phyloP scores from a whole-genome alignment of 176 grass and related monocot species.

The Eragrostis curvula region DNA sequence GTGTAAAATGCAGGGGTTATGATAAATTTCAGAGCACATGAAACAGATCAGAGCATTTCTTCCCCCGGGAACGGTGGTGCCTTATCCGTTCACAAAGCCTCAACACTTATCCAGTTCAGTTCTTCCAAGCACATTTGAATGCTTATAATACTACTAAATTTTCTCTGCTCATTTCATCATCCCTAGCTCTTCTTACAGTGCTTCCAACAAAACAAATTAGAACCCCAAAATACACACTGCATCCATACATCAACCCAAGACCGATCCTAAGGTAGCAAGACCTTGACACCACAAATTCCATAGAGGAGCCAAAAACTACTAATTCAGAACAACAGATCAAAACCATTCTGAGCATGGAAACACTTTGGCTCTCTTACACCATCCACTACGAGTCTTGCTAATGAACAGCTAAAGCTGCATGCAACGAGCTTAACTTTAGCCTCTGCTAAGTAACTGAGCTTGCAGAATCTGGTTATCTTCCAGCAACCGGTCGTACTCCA shows the following conservation, averaged over 20 bases:
- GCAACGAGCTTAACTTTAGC: too few species aligned
- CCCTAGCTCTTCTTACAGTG: neutral
- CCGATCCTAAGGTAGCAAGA: neutral
- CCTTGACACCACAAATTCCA: conserved; percentile 20
- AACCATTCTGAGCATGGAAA: conserved; percentile 1
- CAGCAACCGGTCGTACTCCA: conserved; percentile 80
- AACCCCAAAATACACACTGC: conserved; percentile 12
- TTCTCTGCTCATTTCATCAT: neutral
- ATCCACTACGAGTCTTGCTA: neutral
- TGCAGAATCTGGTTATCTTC: conserved; percentile 94
- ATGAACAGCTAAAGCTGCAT: neutral
- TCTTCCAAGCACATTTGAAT: neutral
- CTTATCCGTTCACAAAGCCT: too few species aligned
- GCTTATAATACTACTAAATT: neutral
- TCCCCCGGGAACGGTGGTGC: too few species aligned
- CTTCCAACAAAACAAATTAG: conserved; percentile 18
- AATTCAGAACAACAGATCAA: too few species aligned
- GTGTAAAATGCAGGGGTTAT: too few species aligned
- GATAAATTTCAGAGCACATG: too few species aligned
- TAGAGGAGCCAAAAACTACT: neutral
- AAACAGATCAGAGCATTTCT: too few species aligned
- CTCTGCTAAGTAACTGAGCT: conserved; percentile 63
- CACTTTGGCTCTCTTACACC: neutral
- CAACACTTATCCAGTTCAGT: too few species aligned
- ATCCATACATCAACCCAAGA: conserved; percentile 11